Conservation (phyloP, 2,329 filamentous ascomycete species). For the Aspergillus proliferans region DNA sequence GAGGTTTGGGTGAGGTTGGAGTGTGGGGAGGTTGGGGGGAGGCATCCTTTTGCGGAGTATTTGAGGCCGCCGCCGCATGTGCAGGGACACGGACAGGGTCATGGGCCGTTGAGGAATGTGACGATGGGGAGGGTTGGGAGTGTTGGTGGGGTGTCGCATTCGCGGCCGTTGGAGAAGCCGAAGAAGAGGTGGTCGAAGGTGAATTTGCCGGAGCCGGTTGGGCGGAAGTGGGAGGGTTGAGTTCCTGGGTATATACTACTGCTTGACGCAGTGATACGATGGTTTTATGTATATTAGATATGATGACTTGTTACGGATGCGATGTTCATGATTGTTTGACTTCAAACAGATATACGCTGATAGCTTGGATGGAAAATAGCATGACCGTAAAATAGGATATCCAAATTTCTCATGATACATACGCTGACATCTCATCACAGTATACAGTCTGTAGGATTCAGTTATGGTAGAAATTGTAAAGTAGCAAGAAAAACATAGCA, state of each 20-base stretch:
- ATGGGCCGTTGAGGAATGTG: background rate
- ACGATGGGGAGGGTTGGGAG: background rate
- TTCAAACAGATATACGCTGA: no score
- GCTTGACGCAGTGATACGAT: no score
- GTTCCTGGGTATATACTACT: no score
- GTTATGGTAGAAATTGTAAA: background rate
- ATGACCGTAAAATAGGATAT: no score
- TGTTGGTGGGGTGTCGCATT: background rate
- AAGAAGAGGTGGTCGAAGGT: background rate
- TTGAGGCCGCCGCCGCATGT: background rate
- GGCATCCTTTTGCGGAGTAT: slow-evolving; percentile 4
- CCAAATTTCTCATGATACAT: no score
- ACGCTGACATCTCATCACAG: no score
- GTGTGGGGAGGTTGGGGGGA: slow-evolving; percentile 14
- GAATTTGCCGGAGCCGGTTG: background rate
- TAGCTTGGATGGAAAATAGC: no score
- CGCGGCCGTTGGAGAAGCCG: background rate
- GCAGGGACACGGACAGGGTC: background rate
- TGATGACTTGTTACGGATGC: no score
- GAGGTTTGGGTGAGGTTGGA: slow-evolving; percentile 27
- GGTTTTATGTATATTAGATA: no score
- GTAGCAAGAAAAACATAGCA: slow-evolving; percentile 14
- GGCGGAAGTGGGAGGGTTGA: no score
- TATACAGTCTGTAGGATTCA: background rate
- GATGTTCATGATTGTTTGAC: no score